Evolutionary conservation across 768 basidiomycete genomes (phyloP).

Genomic region (Pulveroboletus sp.): DNA sequence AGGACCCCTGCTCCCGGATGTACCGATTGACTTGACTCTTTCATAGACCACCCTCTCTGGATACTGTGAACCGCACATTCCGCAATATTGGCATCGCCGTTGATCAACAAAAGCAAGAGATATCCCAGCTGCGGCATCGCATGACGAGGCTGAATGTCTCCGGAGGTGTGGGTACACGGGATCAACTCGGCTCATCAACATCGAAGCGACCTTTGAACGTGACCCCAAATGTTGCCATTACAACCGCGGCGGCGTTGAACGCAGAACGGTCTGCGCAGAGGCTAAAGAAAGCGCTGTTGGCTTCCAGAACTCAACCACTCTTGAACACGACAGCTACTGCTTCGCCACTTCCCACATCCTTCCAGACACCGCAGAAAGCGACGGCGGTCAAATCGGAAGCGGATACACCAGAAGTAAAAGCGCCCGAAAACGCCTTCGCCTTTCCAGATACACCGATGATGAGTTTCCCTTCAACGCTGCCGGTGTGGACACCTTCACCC

Average conservation of each 20-base stretch:
- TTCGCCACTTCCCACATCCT: slow-evolving; percentile 20
- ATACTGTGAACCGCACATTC: slow-evolving; percentile 78
- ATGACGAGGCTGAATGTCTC: slow-evolving; percentile 49
- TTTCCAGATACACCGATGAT: slow-evolving; percentile 20
- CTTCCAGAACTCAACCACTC: slow-evolving; percentile 59
- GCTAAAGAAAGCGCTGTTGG: slow-evolving; percentile 66
- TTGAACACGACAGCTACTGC: slow-evolving; percentile 54
- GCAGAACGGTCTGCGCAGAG: slow-evolving; percentile 72
- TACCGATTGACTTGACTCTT: neutral
- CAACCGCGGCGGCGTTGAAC: slow-evolving; percentile 79
- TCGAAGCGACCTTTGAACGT: slow-evolving; percentile 41
- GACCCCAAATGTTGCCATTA: slow-evolving; percentile 65
- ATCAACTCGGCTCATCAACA: slow-evolving; percentile 42
- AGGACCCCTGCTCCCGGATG: slow-evolving; percentile 17
- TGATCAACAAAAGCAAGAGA: slow-evolving; percentile 54
- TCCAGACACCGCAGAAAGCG: slow-evolving; percentile 29
- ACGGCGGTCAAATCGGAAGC: slow-evolving; percentile 4
- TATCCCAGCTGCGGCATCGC: slow-evolving; percentile 51
- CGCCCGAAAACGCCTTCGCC: slow-evolving; percentile 2
- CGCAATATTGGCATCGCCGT: slow-evolving; percentile 80
- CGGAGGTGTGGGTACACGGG: slow-evolving; percentile 28
- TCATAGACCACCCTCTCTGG: slow-evolving; percentile 75
- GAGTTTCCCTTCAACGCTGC: slow-evolving; percentile 23
- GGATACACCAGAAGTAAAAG: slow-evolving; percentile 2
- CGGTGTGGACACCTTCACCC: slow-evolving; percentile 21